Conservation (phyloP, 768 basidiomycete species). For the Rhizopogon sp. region DNA sequence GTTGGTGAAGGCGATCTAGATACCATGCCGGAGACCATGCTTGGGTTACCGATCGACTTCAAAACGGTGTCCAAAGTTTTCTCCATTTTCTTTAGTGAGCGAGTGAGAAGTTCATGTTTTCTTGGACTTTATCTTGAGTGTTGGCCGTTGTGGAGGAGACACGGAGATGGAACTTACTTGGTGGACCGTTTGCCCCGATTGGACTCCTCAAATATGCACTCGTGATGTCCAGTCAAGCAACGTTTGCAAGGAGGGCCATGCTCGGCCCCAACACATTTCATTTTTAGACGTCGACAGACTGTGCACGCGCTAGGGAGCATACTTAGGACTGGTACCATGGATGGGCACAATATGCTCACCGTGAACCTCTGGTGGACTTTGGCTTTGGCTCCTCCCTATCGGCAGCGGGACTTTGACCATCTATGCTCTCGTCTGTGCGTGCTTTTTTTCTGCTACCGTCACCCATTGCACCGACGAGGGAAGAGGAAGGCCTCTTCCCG, state of each 20-base stretch:
- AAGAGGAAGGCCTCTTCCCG: conserved; percentile 63
- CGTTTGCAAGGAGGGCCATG: conserved; percentile 90
- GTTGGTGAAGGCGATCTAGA: conserved; percentile 75
- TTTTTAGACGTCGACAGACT: conserved; percentile 87
- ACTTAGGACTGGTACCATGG: conserved; percentile 6
- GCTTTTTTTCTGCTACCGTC: conserved; percentile 52
- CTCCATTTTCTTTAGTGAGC: conserved; percentile 87
- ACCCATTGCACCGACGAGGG: conserved; percentile 31
- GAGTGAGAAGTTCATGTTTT: conserved; percentile 79
- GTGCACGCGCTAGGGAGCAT: conserved; percentile 68
- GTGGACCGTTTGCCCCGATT: conserved; percentile 89
- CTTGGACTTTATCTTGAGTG: conserved; percentile 37
- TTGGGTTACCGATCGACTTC: conserved; percentile 81
- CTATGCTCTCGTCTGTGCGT: conserved; percentile 50
- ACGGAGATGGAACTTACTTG: conserved; percentile 45
- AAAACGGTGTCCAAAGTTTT: conserved; percentile 89
- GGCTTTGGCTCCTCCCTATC: conserved; percentile 67
- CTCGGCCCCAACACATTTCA: conserved; percentile 91
- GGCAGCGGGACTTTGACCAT: conserved; percentile 44
- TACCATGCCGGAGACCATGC: conserved; percentile 73
- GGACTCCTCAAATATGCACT: conserved; percentile 96
- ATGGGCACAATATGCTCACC: conserved; percentile 39
- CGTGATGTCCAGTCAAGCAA: conserved; percentile 71
- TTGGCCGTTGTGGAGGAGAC: conserved; percentile 21
- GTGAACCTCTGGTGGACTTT: conserved; percentile 84